Conservation (phyloP, 129 eudicot species). For the Saposhnikovia divaricata region DNA sequence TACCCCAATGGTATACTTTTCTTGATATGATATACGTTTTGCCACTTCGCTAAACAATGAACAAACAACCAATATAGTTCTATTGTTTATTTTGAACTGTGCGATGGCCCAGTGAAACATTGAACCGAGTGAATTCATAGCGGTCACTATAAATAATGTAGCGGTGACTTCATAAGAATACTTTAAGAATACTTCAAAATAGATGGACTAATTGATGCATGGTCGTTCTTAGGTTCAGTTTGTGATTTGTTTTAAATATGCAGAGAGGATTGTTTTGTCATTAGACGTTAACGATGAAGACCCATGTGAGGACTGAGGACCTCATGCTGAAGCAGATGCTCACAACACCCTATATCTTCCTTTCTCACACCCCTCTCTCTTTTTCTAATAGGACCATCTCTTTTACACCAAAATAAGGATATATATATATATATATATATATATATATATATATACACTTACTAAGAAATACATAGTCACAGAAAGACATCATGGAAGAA, state of each 20-base stretch:
- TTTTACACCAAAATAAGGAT: not conserved
- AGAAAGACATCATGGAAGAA: slow-evolving; percentile 1
- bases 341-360: not conserved
- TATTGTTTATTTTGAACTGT: no score
- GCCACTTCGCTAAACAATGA: no score
- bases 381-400: not conserved
- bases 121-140: not conserved
- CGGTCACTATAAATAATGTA: not conserved
- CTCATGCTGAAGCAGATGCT: no score
- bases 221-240: not conserved
- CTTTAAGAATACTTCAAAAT: not conserved
- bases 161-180: not conserved
- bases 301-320: not conserved
- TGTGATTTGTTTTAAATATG: not conserved
- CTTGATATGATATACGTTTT: no score
- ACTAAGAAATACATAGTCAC: not conserved
- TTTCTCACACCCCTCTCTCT: not conserved
- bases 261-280: not conserved
- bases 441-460: not conserved
- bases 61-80: no score
- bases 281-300: not conserved
- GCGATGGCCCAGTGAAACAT: not conserved
- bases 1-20: no score
- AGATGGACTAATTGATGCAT: not conserved
- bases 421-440: no score